These are phyloP conservation scores for Taiozyma sp. DNA, from an alignment of 1,139 yeast genomes.

Conservation along the genomic window DNA sequence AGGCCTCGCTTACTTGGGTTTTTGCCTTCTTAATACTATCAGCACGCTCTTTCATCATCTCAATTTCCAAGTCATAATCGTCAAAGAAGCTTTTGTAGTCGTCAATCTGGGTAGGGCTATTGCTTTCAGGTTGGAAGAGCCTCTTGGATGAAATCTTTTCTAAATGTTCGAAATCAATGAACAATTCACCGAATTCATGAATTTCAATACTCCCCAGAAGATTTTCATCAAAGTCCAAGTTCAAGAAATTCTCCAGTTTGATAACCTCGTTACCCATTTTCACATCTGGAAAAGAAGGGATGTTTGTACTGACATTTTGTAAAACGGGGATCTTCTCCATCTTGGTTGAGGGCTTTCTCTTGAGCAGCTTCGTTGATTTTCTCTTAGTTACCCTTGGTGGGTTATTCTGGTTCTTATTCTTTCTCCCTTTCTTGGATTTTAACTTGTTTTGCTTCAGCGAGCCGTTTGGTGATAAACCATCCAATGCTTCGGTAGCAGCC, in stretches of 20 bases:
- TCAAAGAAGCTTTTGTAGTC: neutral
- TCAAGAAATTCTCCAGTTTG: neutral
- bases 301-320: neutral
- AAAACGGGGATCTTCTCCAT: neutral
- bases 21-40: constrained; percentile 2
- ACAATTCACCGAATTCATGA: neutral
- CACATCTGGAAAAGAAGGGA: neutral
- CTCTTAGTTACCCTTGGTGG: neutral
- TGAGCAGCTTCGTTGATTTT: neutral
- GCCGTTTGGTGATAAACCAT: neutral
- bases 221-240: neutral
- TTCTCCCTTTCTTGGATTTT: constrained; percentile 5
- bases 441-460: neutral
- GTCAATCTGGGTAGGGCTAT: neutral
- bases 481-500: constrained; percentile 15
- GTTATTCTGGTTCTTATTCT: constrained; percentile 6
- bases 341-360: neutral
- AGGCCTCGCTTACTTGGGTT: neutral
- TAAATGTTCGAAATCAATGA: constrained; percentile 3
- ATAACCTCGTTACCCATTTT: neutral
- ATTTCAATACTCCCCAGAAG: neutral
- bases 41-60: constrained; percentile 3
- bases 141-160: constrained; percentile 3
- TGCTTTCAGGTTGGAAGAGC: neutral
- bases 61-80: constrained; percentile 6